Base-by-base conservation (phyloP, 2,329 filamentous ascomycete species). In the Fusarium caatingaense region DNA sequence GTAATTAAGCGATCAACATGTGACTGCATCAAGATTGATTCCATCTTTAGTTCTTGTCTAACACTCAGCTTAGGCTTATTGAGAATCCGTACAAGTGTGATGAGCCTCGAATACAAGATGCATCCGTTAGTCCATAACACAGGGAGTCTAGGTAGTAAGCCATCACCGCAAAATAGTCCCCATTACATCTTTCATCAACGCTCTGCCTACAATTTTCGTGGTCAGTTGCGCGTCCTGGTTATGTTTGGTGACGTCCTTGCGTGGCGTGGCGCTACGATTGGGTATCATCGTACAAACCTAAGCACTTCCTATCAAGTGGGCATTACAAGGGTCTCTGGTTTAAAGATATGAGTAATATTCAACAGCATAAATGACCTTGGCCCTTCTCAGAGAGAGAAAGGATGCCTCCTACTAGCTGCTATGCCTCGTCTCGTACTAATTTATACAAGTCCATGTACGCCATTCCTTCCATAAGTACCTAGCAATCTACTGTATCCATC, bases 371-470 rank as follows among this genome's bases (percentile, higher is more conserved):
- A 28, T 54, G 37, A 20, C 28, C 23, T 25, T 34, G 21, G 21
- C 21, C 44, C 32, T 28, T 23, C 20, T 34, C 18, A 11, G 27
- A n/a, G n/a, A n/a, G n/a, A 50, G 23, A 30, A 30, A 46, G 27
- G 45, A 46, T 59, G 40, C 50, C 27, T 32, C 50, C 49, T 25
- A 23, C 60, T 48, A 37, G 34, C 47, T 66, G 37, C 41, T 41
- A 23, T 46, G 25, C 15, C 30, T 55, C 21, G 42, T 21, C 45
- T 28, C 34, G 30, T 44, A 59, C 61, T 49, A 64, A 61, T 55
- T 45, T 60, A 68, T 50, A 49, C 55, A 69, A 56, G 34, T 56
- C 66, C 60, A 58, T 55, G 21, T 60, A 61, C 66, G 65, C 68
- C 68, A 56, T 54, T 58, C 54, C 45, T 53, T 55, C 53, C 50